phyloP scores from a whole-genome alignment of 768 basidiomycete species.

The Russula sp. region DNA sequence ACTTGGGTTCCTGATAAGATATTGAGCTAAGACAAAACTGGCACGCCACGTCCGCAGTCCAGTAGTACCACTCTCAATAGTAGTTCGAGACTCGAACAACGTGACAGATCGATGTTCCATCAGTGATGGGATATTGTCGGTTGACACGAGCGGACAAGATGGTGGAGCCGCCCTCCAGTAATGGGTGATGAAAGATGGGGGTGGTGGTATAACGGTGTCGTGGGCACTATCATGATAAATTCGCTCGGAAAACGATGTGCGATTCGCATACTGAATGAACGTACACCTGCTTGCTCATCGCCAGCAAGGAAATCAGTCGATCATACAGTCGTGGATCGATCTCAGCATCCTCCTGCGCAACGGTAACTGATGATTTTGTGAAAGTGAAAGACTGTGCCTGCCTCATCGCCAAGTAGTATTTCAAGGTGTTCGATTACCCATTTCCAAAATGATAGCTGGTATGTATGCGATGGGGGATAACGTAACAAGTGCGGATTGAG shows the following conservation, averaged over 20 bases:
- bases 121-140: neutral
- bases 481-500: constrained; percentile 44
- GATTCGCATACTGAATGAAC: constrained; percentile 24
- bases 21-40: constrained; percentile 58
- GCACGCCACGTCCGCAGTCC: constrained; percentile 78
- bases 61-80: constrained; percentile 71
- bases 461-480: constrained; percentile 60
- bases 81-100: constrained; percentile 65
- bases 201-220: constrained; percentile 32
- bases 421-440: constrained; percentile 57
- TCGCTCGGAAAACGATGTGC: constrained; percentile 25
- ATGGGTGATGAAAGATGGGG: constrained; percentile 59
- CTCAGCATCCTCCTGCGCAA: constrained; percentile 44
- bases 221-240: constrained; percentile 16
- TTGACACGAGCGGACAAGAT: neutral
- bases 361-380: constrained; percentile 14
- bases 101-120: constrained; percentile 43
- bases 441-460: constrained; percentile 70
- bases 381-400: constrained; percentile 29
- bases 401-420: constrained; percentile 40
- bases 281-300: constrained; percentile 30
- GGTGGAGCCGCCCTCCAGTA: constrained; percentile 41
- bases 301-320: constrained; percentile 47
- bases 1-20: constrained; percentile 55
- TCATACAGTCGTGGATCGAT: constrained; percentile 63